A percentile compares a stretch with the other conserved stretches of the same genome.
Conservation (phyloP, 306 rosid species). For the Glycine latifolia region DNA sequence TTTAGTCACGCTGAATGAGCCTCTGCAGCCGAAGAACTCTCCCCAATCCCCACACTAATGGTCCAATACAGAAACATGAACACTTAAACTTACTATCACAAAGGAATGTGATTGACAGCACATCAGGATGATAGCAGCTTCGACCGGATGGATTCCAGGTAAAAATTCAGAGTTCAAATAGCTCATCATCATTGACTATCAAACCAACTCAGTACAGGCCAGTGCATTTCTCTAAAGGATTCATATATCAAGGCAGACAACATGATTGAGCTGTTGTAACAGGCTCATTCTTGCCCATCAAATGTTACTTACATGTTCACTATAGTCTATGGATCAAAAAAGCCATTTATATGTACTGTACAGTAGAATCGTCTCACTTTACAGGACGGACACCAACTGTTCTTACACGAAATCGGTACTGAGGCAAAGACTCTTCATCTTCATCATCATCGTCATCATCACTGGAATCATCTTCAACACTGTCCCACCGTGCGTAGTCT, state of each 20-base stretch:
- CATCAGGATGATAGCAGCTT: slow-evolving; percentile 30
- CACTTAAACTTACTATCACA: slow-evolving; percentile 31
- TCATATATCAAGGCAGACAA: slow-evolving; percentile 33
- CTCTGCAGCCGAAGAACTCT: slow-evolving; percentile 23
- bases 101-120: not conserved
- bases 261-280: slow-evolving; percentile 40
- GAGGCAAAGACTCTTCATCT: slow-evolving; percentile 77
- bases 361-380: slow-evolving; percentile 57
- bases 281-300: slow-evolving; percentile 10
- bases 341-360: slow-evolving; percentile 13
- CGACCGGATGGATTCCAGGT: slow-evolving; percentile 3
- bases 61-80: slow-evolving; percentile 33
- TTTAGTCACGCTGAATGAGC: not conserved
- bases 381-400: slow-evolving; percentile 81
- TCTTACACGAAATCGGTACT: slow-evolving; percentile 79
- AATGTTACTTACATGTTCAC: slow-evolving; percentile 34
- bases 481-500: slow-evolving; percentile 92
- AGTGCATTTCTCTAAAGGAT: not conserved
- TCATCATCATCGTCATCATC: slow-evolving; percentile 69
- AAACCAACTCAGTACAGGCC: slow-evolving; percentile 1
- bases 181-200: slow-evolving; percentile 29
- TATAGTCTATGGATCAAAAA: slow-evolving; percentile 22
- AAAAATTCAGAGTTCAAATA: slow-evolving; percentile 22
- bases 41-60: not conserved
- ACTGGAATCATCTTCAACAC: slow-evolving; percentile 93